These are phyloP conservation scores for Rheum nobile DNA, from an alignment of 148 eudicot genomes.

Conservation along the genomic window DNA sequence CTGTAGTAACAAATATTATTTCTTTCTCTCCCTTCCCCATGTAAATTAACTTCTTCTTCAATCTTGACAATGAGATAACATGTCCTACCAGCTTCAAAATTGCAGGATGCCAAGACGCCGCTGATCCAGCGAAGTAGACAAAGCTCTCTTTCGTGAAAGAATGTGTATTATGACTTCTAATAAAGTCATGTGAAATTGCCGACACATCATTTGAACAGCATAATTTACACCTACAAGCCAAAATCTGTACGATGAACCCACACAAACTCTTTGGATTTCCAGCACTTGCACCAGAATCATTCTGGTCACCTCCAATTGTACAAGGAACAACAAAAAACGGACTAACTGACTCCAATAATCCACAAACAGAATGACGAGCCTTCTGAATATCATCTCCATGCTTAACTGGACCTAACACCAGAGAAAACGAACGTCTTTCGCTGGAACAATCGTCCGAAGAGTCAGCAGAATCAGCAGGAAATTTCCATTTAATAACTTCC, in stretches of 20 bases:
- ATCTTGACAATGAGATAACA: constrained; percentile 27
- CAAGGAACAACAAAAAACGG: constrained; percentile 52
- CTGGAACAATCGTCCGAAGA: not conserved
- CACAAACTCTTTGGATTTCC: constrained; percentile 15
- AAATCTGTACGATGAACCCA: constrained; percentile 53
- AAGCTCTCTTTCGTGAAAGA: constrained; percentile 18
- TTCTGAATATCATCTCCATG: constrained; percentile 17
- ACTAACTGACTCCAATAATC: constrained; percentile 51
- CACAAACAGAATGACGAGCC: constrained; percentile 24
- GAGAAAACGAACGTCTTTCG: constrained; percentile 18
- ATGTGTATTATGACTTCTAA: constrained; percentile 18
- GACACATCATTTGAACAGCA: constrained; percentile 22
- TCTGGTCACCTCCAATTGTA: constrained; percentile 9
- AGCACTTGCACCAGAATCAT: not conserved
- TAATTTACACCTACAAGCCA: constrained; percentile 38
- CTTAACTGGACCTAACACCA: constrained; percentile 12
- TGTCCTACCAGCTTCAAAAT: constrained; percentile 39
- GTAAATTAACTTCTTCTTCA: constrained; percentile 69
- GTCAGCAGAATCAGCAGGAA: constrained; percentile 5
- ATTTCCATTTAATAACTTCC: constrained; percentile 60
- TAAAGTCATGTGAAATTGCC: constrained; percentile 1
- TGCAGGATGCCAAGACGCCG: constrained; percentile 55
- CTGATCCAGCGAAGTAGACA: constrained; percentile 52
- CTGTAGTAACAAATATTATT: constrained; percentile 48
- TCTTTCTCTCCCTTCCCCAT: constrained; percentile 43